Evolutionary conservation across 768 basidiomycete species (phyloP), one percentile per base, ranked within the genome.

Genomic region (Russula virescens): DNA sequence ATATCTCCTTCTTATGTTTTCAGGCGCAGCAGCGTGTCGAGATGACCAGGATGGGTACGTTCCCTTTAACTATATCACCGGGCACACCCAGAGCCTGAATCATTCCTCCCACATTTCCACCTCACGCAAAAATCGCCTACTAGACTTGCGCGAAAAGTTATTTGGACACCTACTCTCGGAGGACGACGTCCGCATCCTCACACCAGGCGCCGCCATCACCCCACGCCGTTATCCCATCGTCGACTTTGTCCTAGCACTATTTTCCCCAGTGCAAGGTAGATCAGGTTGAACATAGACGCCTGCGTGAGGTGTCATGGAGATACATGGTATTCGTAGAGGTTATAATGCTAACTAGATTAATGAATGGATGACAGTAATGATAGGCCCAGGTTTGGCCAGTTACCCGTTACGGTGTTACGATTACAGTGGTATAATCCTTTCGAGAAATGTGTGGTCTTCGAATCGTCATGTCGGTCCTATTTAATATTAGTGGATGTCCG

Each of bases 151-250:
- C 31, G 58, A 60, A 9, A 54, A 35, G 23, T 28, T 63, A 31
- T 28, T 63, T 47, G 48, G 35, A 34, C 46, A 34, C 40, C 18
- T 60, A 23, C 47, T 63, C 28, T 25, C 53, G n/a, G 58, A 54
- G 6, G 6, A 35, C 28, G 62, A 63, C 47, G n/a, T 60, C 5
- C 45, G 47, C 45, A 7, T 35, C 48, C 45, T 63, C 58, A 21
- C 28, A 0, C 52, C 21, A 4, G 58, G 45, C 21, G 21, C 62
- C 14, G n/a, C 3, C 5, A 7, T 55, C 13, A 47, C 7, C 42
- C 26, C 31, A 7, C 38, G 52, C 11, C 11, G n/a, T 7, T 53
- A 50, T 23, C 45, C 23, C 31, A 34, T 5, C 31, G 6, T 54
- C 31, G 31, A 45, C 23, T 60, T 63, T 8, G 34, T 63, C 23